phyloP scores from a whole-genome alignment of 2,329 filamentous ascomycete genomes.

The Ophiosphaerella herpotricha region DNA sequence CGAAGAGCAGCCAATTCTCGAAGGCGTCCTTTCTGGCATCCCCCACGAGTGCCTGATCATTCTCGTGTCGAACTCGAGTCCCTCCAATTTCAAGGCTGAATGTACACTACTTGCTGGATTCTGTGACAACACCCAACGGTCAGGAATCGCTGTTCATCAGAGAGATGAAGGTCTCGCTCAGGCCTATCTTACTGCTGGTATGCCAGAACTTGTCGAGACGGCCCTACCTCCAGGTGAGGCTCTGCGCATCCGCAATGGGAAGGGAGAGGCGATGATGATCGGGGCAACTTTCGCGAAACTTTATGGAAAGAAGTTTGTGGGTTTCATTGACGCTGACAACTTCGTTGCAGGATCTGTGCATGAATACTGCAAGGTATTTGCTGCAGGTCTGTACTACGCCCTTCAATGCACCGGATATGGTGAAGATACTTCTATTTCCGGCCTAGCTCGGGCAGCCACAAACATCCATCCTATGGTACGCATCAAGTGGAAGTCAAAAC shows the following conservation, averaged over 20 bases:
- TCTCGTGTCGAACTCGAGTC: constrained; percentile 18
- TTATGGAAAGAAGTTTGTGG: constrained; percentile 7
- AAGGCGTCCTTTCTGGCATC: constrained; percentile 18
- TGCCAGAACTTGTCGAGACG: constrained; percentile 7
- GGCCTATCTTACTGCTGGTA: constrained; percentile 9
- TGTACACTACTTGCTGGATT: constrained; percentile 5
- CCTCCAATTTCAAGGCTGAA: constrained; percentile 9
- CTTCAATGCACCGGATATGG: not conserved
- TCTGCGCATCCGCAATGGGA: constrained; percentile 14
- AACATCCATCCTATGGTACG: constrained; percentile 17
- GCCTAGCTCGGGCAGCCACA: too few relatives aligned
- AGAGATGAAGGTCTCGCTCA: constrained; percentile 10
- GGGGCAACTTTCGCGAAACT: constrained; percentile 14
- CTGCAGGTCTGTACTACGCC: constrained; percentile 17
- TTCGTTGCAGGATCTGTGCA: constrained; percentile 16
- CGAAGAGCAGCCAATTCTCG: constrained; percentile 13
- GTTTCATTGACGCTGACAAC: constrained; percentile 25
- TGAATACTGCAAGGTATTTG: constrained; percentile 24
- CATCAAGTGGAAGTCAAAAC: constrained; percentile 24
- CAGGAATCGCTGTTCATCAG: constrained; percentile 12
- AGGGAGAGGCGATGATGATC: constrained; percentile 23
- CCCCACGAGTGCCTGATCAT: constrained; percentile 18
- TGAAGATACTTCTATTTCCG: too few relatives aligned
- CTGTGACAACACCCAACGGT: constrained; percentile 5
- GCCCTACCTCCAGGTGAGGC: not conserved